A percentile compares a stretch with the other conserved stretches of the same genome.
Conservation (phyloP, 2,329 filamentous ascomycete genomes). For the Nannizzia gypsea region DNA sequence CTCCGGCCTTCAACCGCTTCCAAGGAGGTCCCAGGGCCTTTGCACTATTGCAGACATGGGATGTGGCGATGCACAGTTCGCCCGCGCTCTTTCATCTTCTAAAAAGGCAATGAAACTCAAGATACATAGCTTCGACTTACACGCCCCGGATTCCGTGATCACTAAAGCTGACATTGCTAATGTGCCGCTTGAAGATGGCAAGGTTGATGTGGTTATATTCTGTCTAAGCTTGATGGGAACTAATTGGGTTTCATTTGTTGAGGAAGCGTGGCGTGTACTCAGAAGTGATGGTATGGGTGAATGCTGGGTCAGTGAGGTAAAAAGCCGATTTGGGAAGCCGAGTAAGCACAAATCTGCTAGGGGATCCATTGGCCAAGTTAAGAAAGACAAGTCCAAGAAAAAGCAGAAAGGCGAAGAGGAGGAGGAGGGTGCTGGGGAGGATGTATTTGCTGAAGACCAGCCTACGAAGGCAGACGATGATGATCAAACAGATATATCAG, state of each 20-base stretch:
- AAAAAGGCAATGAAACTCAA: constrained; percentile 57
- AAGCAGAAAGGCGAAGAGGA: constrained; percentile 38
- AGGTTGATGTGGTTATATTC: constrained; percentile 80
- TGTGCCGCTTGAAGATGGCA: constrained; percentile 62
- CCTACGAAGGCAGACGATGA: constrained; percentile 51
- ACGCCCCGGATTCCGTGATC: constrained; percentile 62
- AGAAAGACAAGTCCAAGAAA: constrained; percentile 35
- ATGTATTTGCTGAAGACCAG: constrained; percentile 40
- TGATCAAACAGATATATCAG: constrained; percentile 71
- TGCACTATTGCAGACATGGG: constrained; percentile 83
- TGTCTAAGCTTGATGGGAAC: constrained; percentile 97
- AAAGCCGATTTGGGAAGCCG: constrained; percentile 68
- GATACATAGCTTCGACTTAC: constrained; percentile 77
- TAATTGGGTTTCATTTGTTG: constrained; percentile 93
- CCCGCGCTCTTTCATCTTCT: constrained; percentile 50
- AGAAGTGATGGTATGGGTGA: constrained; percentile 74
- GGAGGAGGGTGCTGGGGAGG: constrained; percentile 46
- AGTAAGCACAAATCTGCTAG: constrained; percentile 26
- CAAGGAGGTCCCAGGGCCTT: constrained; percentile 53
- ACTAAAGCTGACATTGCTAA: constrained; percentile 81
- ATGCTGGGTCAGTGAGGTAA: constrained; percentile 95
- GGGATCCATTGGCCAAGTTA: constrained; percentile 24
- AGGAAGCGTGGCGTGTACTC: constrained; percentile 85
- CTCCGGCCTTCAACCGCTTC: constrained; percentile 41
- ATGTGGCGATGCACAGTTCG: constrained; percentile 80